These are phyloP conservation scores for Eutypa lata DNA, from an alignment of 2,329 filamentous ascomycete genomes.

Conservation along the genomic window DNA sequence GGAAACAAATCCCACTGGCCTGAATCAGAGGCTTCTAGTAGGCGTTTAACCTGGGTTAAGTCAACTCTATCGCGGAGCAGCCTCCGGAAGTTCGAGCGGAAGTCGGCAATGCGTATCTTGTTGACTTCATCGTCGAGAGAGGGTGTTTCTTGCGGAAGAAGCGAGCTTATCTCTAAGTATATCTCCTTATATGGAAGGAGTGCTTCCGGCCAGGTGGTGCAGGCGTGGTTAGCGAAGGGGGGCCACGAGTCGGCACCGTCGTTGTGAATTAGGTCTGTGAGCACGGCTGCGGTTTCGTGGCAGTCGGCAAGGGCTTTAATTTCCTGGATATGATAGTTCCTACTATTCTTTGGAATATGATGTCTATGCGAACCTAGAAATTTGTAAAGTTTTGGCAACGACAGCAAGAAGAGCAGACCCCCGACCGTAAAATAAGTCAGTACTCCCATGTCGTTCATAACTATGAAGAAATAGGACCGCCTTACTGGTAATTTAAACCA, in stretches of 20 bases:
- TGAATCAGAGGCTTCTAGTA: conserved; percentile 19
- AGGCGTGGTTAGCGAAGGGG: conserved; percentile 4
- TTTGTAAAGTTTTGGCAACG: no score
- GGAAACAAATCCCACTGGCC: conserved; percentile 24
- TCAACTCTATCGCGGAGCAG: conserved; percentile 21
- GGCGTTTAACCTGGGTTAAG: conserved; percentile 14
- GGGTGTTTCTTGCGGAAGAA: conserved; percentile 1
- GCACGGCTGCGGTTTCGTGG: conserved; percentile 2
- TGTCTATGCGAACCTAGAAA: no score
- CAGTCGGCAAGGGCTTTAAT: not conserved
- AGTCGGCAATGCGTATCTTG: conserved; percentile 13
- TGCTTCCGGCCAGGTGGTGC: conserved; percentile 3
- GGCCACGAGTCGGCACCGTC: conserved; percentile 8
- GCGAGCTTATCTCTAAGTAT: conserved; percentile 3
- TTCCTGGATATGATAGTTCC: no score
- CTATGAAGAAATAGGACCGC: no score
- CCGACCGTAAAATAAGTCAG: no score
- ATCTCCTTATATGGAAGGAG: conserved; percentile 1
- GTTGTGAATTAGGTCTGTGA: not conserved
- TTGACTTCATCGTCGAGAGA: conserved; percentile 27
- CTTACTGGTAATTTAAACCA: no score
- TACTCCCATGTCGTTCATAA: no score
- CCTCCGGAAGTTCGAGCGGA: conserved; percentile 15
- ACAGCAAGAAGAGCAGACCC: no score
- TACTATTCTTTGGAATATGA: no score